phyloP scores from a whole-genome alignment of 257 asterid species.

The Ilex asprella region DNA sequence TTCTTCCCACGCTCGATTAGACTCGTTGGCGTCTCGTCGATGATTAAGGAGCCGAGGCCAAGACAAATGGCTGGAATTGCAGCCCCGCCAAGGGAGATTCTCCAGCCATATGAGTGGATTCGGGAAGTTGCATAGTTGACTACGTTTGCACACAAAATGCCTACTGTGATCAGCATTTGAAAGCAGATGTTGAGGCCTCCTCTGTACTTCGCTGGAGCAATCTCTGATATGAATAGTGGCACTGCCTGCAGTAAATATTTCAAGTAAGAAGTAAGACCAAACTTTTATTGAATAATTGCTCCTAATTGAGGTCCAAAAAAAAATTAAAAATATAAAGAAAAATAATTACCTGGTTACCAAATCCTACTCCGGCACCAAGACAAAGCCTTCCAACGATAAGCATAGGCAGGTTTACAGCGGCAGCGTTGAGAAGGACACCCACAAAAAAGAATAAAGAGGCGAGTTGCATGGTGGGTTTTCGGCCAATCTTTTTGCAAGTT shows the following conservation, averaged over 20 bases:
- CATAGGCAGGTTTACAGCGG: constrained; percentile 9
- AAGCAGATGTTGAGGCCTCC: constrained; percentile 44
- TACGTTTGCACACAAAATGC: constrained; percentile 33
- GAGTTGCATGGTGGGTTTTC: constrained; percentile 19
- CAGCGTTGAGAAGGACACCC: constrained; percentile 18
- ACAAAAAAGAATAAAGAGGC: constrained; percentile 14
- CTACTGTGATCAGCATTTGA: constrained; percentile 43
- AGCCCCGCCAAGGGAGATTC: constrained; percentile 42
- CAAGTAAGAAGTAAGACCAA: not conserved
- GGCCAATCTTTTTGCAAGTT: constrained; percentile 14
- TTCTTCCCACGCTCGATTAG: constrained; percentile 38
- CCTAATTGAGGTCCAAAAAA: too few relatives aligned
- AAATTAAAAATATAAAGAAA: too few relatives aligned
- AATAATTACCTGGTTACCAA: constrained; percentile 22
- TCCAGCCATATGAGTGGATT: constrained; percentile 34
- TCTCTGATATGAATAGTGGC: constrained; percentile 49
- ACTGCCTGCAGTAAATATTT: constrained; percentile 29
- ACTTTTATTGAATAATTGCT: too few relatives aligned
- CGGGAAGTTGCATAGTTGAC: constrained; percentile 32
- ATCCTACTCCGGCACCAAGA: constrained; percentile 26
- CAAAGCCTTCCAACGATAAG: constrained; percentile 18
- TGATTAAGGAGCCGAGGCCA: constrained; percentile 41
- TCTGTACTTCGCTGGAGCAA: constrained; percentile 43
- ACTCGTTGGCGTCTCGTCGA: constrained; percentile 51
- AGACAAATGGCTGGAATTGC: constrained; percentile 45